These are phyloP conservation scores for Malus sylvestris DNA, from an alignment of 306 rosid genomes.

Conservation along the genomic window DNA sequence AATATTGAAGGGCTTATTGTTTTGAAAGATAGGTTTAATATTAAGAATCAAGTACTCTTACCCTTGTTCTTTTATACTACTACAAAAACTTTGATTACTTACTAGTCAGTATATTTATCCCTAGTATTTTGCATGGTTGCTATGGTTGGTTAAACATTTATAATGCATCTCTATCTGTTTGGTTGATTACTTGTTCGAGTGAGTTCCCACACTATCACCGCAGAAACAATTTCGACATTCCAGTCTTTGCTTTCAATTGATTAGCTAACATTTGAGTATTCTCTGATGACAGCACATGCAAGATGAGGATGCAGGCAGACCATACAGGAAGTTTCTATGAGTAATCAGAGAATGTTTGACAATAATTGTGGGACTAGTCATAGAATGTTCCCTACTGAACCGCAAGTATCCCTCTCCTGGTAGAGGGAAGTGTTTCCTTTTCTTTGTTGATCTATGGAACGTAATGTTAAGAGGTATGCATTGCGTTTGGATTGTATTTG, in stretches of 20 bases:
- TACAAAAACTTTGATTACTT: not conserved
- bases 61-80: not conserved
- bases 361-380: conserved; percentile 32
- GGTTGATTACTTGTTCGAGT: not conserved
- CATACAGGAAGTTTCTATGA: conserved; percentile 77
- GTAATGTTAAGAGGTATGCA: not conserved
- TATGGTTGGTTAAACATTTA: not conserved
- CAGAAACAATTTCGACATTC: not conserved
- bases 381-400: conserved; percentile 21
- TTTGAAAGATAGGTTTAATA: not conserved
- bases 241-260: not conserved
- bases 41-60: not conserved
- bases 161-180: not conserved
- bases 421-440: conserved; percentile 4
- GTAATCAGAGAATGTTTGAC: conserved; percentile 12
- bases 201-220: not conserved
- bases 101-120: not conserved
- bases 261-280: not conserved
- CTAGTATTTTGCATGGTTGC: not conserved
- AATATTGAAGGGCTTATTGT: not conserved
- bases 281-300: conserved; percentile 66
- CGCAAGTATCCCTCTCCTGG: conserved; percentile 16
- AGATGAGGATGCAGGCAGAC: conserved; percentile 86
- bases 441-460: not conserved
- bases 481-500: not conserved